These are phyloP conservation scores for Scedosporium dehoogii DNA, from an alignment of 2,329 filamentous ascomycete genomes.

Conservation along the genomic window DNA sequence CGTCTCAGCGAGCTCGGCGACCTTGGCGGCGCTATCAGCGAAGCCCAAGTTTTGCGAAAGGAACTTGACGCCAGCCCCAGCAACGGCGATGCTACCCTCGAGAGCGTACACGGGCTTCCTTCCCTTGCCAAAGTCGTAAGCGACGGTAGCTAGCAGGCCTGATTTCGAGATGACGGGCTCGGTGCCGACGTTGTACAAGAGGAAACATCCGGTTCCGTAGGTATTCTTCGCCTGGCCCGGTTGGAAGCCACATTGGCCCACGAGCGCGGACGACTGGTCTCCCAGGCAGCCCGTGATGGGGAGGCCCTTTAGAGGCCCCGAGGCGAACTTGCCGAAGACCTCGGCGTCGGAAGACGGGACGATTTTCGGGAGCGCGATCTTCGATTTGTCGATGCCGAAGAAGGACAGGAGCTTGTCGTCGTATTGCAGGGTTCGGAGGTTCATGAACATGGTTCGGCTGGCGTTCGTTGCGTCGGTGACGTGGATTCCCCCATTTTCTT, in stretches of 20 bases:
- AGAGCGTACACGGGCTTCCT: constrained; percentile 63
- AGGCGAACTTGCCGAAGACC: constrained; percentile 58
- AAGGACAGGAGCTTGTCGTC: constrained; percentile 68
- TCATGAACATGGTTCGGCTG: constrained; percentile 91
- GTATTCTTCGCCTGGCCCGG: constrained; percentile 84
- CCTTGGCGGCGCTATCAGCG: constrained; percentile 38
- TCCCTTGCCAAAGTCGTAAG: constrained; percentile 64
- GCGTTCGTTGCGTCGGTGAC: constrained; percentile 86
- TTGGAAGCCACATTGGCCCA: constrained; percentile 76
- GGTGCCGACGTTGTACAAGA: constrained; percentile 79
- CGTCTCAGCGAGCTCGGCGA: constrained; percentile 39
- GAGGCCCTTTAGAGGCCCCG: constrained; percentile 57
- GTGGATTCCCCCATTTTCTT: constrained; percentile 46
- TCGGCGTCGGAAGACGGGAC: constrained; percentile 68
- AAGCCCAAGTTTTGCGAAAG: constrained; percentile 55
- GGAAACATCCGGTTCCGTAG: constrained; percentile 82
- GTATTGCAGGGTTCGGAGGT: constrained; percentile 70
- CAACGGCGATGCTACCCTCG: constrained; percentile 76
- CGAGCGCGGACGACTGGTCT: constrained; percentile 77
- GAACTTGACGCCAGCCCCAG: constrained; percentile 72
- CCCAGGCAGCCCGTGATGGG: constrained; percentile 77
- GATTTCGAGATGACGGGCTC: constrained; percentile 79
- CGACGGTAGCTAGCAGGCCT: constrained; percentile 77
- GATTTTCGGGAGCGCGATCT: constrained; percentile 71
- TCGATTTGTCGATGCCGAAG: constrained; percentile 60